Evolutionary conservation across 1,284 basidiomycete genomes (phyloP).

Genomic region (Sanghuangporus sanghuang): DNA sequence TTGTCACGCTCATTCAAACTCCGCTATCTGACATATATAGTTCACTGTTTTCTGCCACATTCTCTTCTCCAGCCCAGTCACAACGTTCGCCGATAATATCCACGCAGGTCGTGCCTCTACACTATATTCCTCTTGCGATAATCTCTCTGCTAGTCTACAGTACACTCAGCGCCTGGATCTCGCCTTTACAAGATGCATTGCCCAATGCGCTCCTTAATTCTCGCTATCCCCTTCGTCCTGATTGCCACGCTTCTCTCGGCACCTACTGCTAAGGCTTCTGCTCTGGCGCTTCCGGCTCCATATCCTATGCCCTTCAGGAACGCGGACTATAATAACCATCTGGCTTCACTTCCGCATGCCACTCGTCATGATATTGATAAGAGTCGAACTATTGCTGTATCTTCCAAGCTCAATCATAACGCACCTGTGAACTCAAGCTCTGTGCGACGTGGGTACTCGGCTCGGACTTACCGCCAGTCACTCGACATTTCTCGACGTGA

Average conservation of each 20-base stretch:
- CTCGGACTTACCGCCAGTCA: not conserved
- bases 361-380: conserved; percentile 1
- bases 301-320: conserved; percentile 14
- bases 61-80: conserved; percentile 6
- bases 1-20: conserved; percentile 7
- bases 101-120: conserved; percentile 15
- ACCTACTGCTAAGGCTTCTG: conserved; percentile 2
- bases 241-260: conserved; percentile 1
- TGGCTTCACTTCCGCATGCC: conserved; percentile 10
- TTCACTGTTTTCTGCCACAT: conserved; percentile 7
- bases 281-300: conserved; percentile 10
- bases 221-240: conserved; percentile 8
- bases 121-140: conserved; percentile 2
- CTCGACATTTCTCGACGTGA: not conserved
- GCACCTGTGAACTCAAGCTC: not conserved
- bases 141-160: not conserved
- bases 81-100: not conserved
- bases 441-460: not conserved
- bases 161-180: not conserved
- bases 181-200: conserved; percentile 6
- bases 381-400: not conserved
- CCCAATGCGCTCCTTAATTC: not conserved
- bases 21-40: conserved; percentile 10
- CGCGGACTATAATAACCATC: conserved; percentile 11
- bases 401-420: not conserved